Evolutionary conservation across 768 basidiomycete genomes (phyloP).

Genomic region (Mycena maculata): DNA sequence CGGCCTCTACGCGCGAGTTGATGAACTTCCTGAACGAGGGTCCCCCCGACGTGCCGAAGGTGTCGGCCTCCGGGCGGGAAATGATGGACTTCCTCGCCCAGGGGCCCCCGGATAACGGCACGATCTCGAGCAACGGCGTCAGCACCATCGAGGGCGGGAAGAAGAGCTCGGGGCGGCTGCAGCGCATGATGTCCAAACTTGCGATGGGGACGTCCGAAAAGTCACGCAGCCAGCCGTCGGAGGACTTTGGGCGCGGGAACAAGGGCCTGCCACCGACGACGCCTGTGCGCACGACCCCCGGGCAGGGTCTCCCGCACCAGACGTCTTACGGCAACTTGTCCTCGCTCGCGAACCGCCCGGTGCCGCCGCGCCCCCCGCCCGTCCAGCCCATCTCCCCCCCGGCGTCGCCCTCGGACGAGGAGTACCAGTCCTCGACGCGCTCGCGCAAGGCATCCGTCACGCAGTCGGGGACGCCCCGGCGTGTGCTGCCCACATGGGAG

Average conservation of each 20-base stretch:
- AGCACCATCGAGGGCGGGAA: conserved; percentile 53
- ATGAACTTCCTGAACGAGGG: conserved; percentile 69
- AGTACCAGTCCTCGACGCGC: conserved; percentile 42
- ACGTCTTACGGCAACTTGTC: conserved; percentile 51
- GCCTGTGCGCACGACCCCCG: conserved; percentile 36
- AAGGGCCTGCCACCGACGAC: conserved; percentile 43
- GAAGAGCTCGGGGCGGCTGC: conserved; percentile 71
- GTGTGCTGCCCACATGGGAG: conserved; percentile 44
- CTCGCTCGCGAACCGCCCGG: conserved; percentile 60
- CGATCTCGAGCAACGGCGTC: conserved; percentile 51
- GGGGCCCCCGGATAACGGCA: conserved; percentile 62
- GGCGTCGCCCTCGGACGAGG: conserved; percentile 58
- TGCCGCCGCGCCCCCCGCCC: conserved; percentile 68
- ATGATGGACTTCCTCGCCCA: conserved; percentile 69
- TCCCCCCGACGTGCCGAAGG: conserved; percentile 56
- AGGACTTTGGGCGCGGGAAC: conserved; percentile 33
- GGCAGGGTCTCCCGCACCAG: conserved; percentile 21
- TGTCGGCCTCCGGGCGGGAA: conserved; percentile 61
- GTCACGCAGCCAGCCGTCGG: conserved; percentile 37
- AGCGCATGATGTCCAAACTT: conserved; percentile 86
- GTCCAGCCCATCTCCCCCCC: conserved; percentile 57
- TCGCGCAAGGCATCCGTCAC: conserved; percentile 42
- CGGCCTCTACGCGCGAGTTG: conserved; percentile 62
- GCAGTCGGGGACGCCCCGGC: conserved; percentile 46
- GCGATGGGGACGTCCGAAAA: conserved; percentile 62